phyloP scores from a whole-genome alignment of 1,284 basidiomycete species.

The Heliocybe sulcata region DNA sequence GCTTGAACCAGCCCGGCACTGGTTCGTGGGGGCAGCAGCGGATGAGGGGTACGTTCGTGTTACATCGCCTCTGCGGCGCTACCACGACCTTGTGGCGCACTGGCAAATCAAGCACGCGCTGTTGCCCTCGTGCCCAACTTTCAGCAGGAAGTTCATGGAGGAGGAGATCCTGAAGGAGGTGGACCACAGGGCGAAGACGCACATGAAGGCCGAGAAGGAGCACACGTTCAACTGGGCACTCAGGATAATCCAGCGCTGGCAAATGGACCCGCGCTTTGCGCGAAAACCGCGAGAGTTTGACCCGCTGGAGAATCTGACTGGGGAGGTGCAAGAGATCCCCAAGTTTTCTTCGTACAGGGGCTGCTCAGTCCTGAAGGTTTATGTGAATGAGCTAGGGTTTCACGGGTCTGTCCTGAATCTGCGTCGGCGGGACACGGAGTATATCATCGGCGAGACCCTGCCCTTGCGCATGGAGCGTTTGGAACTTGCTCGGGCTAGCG shows the following conservation, averaged over 20 bases:
- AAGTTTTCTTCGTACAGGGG: background rate
- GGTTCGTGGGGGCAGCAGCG: constrained; percentile 59
- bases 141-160: background rate
- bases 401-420: too few relatives aligned
- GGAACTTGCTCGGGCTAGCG: too few relatives aligned
- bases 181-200: background rate
- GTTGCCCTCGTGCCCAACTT: constrained; percentile 21
- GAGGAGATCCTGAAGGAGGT: background rate
- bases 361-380: background rate
- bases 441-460: too few relatives aligned
- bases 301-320: background rate
- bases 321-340: background rate
- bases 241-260: background rate
- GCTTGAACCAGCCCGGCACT: constrained; percentile 57
- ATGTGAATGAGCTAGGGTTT: background rate
- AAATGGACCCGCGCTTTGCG: background rate
- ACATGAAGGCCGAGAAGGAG: background rate
- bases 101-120: constrained; percentile 92
- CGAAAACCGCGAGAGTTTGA: background rate
- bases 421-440: too few relatives aligned
- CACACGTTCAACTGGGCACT: background rate
- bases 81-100: constrained; percentile 78
- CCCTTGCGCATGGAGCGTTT: too few relatives aligned
- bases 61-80: constrained; percentile 88
- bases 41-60: constrained; percentile 77